Percentiles rank a stretch among this genome's conserved stretches.
Conservation (phyloP, 371 early-diverging fungal genomes). For the Mucor mucedo region DNA sequence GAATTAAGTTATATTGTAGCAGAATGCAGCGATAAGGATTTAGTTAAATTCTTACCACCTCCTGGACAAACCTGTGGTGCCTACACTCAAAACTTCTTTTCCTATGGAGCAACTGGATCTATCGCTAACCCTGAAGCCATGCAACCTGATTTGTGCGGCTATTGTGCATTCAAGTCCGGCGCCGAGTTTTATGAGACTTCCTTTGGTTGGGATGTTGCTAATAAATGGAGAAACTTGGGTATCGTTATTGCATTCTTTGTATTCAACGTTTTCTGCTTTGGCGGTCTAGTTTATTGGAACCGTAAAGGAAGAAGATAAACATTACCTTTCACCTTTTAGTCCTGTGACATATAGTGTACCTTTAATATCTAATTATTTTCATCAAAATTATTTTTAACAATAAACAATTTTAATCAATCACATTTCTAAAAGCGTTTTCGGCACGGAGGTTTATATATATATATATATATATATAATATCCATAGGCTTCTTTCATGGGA, state of each 20-base stretch:
- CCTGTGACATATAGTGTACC: not conserved
- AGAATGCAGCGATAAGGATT: constrained; percentile 50
- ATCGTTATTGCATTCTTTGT: constrained; percentile 56
- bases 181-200: constrained; percentile 52
- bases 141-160: constrained; percentile 53
- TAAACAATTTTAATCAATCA: too few relatives aligned
- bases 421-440: too few relatives aligned
- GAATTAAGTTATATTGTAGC: constrained; percentile 57
- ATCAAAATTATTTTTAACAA: not conserved
- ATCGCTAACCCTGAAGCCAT: constrained; percentile 52
- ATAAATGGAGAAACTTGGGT: constrained; percentile 74
- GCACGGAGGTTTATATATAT: too few relatives aligned
- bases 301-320: constrained; percentile 31
- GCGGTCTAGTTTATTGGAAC: constrained; percentile 28
- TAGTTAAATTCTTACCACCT: constrained; percentile 60
- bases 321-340: too few relatives aligned
- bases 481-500: too few relatives aligned
- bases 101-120: constrained; percentile 56
- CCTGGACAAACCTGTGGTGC: constrained; percentile 59
- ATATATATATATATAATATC: too few relatives aligned
- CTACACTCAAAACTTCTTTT: constrained; percentile 57
- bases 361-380: constrained; percentile 1
- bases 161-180: constrained; percentile 61
- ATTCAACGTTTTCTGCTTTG: constrained; percentile 54
- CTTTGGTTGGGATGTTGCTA: constrained; percentile 35